Conservation (phyloP, 768 basidiomycete genomes). For the Scleroderma citrinum region DNA sequence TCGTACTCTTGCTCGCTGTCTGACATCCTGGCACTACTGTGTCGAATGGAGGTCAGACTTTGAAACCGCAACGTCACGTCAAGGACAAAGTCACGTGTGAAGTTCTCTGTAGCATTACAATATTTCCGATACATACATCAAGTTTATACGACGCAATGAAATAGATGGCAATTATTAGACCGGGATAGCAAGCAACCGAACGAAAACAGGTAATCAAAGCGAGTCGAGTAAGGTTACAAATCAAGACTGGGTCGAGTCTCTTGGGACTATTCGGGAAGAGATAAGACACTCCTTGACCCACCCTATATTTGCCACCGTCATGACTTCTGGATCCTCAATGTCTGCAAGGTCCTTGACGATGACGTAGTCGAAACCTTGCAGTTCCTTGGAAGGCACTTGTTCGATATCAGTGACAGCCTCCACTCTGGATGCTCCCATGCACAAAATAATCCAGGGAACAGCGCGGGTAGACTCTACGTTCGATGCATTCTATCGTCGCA, state of each 20-base stretch:
- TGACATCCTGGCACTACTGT: background rate
- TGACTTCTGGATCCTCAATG: constrained; percentile 21
- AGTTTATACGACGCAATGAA: background rate
- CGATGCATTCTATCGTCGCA: constrained; percentile 12
- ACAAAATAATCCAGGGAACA: constrained; percentile 62
- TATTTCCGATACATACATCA: too few relatives aligned
- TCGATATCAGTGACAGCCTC: constrained; percentile 53
- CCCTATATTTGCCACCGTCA: constrained; percentile 44
- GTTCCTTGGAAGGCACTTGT: constrained; percentile 19
- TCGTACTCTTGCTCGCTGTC: constrained; percentile 51
- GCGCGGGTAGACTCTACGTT: constrained; percentile 34
- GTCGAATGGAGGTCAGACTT: background rate
- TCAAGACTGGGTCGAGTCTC: constrained; percentile 6
- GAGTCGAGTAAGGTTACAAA: background rate
- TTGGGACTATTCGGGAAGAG: constrained; percentile 46
- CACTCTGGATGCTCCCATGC: constrained; percentile 71
- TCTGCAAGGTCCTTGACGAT: constrained; percentile 45
- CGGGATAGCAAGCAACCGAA: constrained; percentile 6
- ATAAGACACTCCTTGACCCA: constrained; percentile 81
- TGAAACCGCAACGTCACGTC: too few relatives aligned
- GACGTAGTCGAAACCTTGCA: constrained; percentile 50
- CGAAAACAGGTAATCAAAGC: background rate
- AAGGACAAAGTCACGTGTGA: background rate
- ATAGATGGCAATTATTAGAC: constrained; percentile 9
- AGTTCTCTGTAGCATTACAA: background rate